Base-by-base conservation (phyloP, 495 filamentous ascomycete species). In the Lophium mytilinum region DNA sequence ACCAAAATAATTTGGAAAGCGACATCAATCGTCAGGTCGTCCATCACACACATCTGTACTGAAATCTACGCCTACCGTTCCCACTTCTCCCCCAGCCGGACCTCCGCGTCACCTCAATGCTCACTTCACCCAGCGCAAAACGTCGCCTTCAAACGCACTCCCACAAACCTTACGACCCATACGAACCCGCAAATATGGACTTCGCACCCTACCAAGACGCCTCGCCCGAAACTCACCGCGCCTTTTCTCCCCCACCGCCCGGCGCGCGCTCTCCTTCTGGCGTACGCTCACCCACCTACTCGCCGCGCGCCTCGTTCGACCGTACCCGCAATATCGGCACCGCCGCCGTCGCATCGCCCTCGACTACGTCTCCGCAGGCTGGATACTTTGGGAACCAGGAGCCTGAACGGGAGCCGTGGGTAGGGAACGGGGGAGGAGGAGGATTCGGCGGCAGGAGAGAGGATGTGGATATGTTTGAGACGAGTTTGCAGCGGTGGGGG, bases 181-280 rank as follows among this genome's bases (percentile, higher is more conserved):
- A 30, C 24, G n/a, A 30, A 2, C 24, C 24, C 24, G 6, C 57
- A 40, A 56, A 67, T 50, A 94, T 94, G 88, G 89, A 96, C 72
- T 97, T 97, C 72, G 92, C 92, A 30, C 92, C 92, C 34, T 97
- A 97, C 73, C 92, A 97, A 77, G 81, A 90, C 72, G 84, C 84
- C 56, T 84, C 86, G 11, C 90, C 90, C 19, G 89, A 92, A 76
- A 76, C 80, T 63, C 79, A 80, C 65, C 80, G 87, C 61, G 82
- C 83, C 43, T 80, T 85, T 71, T 92, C 85, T 14, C 89, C 83
- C n/a, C 78, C 58, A 75, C 68, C 53, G 64, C 68, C 53, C 64
- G 61, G 52, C 56, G 60, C 78, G 35, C 79, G 77, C 55, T 80
- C 81, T 7, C 80, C 76, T 58, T 30, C 24, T 30, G 24, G 24